Conservation (phyloP, 1,139 yeast genomes). For the Williopsis jadinii region DNA sequence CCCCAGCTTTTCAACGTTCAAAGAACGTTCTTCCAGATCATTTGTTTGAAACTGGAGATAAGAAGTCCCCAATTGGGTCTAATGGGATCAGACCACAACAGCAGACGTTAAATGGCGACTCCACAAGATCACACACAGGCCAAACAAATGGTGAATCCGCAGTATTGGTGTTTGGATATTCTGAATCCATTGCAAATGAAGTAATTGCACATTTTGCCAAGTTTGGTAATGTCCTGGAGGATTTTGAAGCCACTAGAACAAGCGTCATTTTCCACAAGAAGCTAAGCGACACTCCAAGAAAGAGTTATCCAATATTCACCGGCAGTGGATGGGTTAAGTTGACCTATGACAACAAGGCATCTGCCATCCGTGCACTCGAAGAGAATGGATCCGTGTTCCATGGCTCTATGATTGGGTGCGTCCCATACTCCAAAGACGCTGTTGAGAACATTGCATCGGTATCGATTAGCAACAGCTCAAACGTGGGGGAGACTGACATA, state of each 20-base stretch:
- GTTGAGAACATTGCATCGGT: conserved; percentile 59
- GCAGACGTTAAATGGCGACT: not conserved
- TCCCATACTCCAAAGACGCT: conserved; percentile 54
- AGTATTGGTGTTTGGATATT: conserved; percentile 83
- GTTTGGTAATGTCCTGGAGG: conserved; percentile 77
- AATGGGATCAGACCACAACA: not conserved
- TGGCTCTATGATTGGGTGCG: conserved; percentile 71
- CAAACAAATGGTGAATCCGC: conserved; percentile 40
- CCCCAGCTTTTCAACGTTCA: conserved; percentile 1
- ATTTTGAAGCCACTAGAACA: conserved; percentile 41
- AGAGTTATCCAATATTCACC: conserved; percentile 58
- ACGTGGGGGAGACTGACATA: conserved; percentile 39
- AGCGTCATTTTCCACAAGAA: conserved; percentile 18
- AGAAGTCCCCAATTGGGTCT: too few relatives aligned
- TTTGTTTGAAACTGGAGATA: not conserved
- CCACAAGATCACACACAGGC: not conserved
- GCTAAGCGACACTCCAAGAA: not conserved
- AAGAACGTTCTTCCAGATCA: conserved; percentile 8
- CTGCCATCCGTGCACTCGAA: conserved; percentile 77
- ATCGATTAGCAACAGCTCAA: conserved; percentile 26
- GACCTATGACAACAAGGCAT: conserved; percentile 68
- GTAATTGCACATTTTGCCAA: conserved; percentile 72
- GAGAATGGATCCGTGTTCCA: conserved; percentile 73
- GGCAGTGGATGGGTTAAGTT: conserved; percentile 88
- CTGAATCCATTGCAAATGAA: conserved; percentile 61